Evolutionary conservation across 1,284 basidiomycete genomes (phyloP), one percentile per base, ranked within the genome.

Genomic region (Cutaneotrichosporon sp.): DNA sequence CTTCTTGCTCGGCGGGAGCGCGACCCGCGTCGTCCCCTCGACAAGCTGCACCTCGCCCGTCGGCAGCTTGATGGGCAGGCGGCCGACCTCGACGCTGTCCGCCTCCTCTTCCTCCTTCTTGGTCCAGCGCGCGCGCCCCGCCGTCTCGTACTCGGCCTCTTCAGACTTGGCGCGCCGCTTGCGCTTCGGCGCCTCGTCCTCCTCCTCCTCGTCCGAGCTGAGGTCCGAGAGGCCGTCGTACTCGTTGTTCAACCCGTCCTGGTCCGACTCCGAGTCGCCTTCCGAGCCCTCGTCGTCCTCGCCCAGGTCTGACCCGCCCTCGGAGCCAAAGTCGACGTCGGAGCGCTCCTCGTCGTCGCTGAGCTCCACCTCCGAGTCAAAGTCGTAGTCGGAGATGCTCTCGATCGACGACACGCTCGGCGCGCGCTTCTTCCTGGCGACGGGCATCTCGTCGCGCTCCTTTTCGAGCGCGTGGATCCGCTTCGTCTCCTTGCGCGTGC

Each of bases 21-120:
- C 83, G 45, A 81, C 84, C 65, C 52, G 67, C 24, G 73, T 79
- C n/a, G 72, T 74, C 20, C 79, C 80, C 59, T 69, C 72, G 14
- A 77, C 74, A 24, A 67, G 69, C 65, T 88, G 84, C 64, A 95
- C 83, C 63, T 85, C 86, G 2, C 92, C 92, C 62, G 89, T 84
- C 4, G 87, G 83, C 3, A 94, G 83, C 76, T 95, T 95, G 74
- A 94, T 93, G 11, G 92, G 92, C 53, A 95, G 81, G 47, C 89
- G 84, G 56, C 85, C 83, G 54, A 93, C 84, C 56, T 84, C 74
- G 20, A 76, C 71, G 20, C 65, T 61, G 43, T 74, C 71, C 33
- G 69, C 69, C 22, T 72, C 68, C 22, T 69, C 67, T 10, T 71
- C 69, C n/a, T 63, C 54, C 16, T 70, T 68, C 42, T 59, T 47